A percentile compares a stretch with the other conserved stretches of the same genome.
phyloP scores from a whole-genome alignment of 2,329 filamentous ascomycete genomes.

The Cadophora sp. region DNA sequence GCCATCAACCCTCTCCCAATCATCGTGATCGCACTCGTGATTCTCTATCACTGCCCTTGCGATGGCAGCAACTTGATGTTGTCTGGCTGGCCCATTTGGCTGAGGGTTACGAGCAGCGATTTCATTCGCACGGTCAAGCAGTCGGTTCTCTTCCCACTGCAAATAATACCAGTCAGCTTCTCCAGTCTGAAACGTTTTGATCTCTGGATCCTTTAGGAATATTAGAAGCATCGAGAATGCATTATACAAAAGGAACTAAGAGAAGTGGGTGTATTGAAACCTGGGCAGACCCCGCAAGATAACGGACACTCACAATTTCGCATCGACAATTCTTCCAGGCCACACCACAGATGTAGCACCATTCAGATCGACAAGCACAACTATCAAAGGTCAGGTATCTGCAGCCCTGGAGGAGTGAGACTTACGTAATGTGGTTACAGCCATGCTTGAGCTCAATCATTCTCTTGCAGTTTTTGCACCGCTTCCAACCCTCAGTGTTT shows the following conservation, averaged over 20 bases:
- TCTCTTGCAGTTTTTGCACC: constrained; percentile 46
- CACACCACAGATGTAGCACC: constrained; percentile 55
- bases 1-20: constrained; percentile 47
- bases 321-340: constrained; percentile 47
- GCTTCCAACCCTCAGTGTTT: constrained; percentile 53
- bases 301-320: not conserved
- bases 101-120: constrained; percentile 34
- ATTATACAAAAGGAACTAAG: too few species aligned
- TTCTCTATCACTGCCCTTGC: constrained; percentile 32
- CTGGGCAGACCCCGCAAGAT: too few species aligned
- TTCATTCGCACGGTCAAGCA: constrained; percentile 42
- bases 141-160: constrained; percentile 46
- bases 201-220: too few species aligned
- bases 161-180: constrained; percentile 37
- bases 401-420: not conserved
- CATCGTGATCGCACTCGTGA: constrained; percentile 49
- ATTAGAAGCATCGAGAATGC: too few species aligned
- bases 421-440: constrained; percentile 61
- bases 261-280: too few species aligned
- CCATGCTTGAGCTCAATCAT: constrained; percentile 58
- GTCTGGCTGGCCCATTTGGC: not conserved
- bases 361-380: constrained; percentile 53
- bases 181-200: too few species aligned
- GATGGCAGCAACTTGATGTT: constrained; percentile 2
- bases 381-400: constrained; percentile 36